Evolutionary conservation across 805 yeast genomes (phyloP), one percentile per base, ranked within the genome.

Genomic region (Clavispora fructus): DNA sequence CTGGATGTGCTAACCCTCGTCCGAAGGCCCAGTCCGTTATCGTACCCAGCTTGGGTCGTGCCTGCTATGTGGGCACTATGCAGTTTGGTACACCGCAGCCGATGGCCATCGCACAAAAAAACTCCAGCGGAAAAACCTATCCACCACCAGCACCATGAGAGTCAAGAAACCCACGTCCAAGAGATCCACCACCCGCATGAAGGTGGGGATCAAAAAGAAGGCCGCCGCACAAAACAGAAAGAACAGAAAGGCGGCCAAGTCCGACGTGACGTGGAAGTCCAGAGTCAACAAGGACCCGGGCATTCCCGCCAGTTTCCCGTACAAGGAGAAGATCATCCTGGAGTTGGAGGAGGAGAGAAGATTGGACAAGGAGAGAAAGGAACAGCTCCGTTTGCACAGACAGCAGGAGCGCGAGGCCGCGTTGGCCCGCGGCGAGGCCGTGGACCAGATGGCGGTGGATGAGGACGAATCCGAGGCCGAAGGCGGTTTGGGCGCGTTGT

Each of bases 141-240:
- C n/a, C n/a, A 9, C 8, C 10, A 23, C 35, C 23, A 31, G 35
- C 41, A 23, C 10, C 41, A 75, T 71, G 77, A 75, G 75, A 69
- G 74, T 74, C 47, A 69, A 75, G 69, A 69, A 75, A 71, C 85
- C 85, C 52, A 84, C 90, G 35, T 86, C 95, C 50, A 94, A 92
- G 70, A 82, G 98, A 71, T 77, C 83, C 43, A 79, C 94, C 62
- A 92, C 98, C 59, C 89, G 95, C 67, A 81, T 91, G 87, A 82
- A 90, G 62, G 96, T 91, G 67, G 99, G 99, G 53, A 90, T 94
- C 64, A 86, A 88, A 74, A 94, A 90, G 80, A 94, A 94, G 70
- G 91, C 96, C 3, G 79, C 92, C 37, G 97, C 98, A 7, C 92
- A 91, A 58, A 78, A 85, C 53, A 82, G 95, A 68, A 94, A 94